Base-by-base conservation (phyloP, 306 rosid species). In the Amphicarpaea edgeworthii region DNA sequence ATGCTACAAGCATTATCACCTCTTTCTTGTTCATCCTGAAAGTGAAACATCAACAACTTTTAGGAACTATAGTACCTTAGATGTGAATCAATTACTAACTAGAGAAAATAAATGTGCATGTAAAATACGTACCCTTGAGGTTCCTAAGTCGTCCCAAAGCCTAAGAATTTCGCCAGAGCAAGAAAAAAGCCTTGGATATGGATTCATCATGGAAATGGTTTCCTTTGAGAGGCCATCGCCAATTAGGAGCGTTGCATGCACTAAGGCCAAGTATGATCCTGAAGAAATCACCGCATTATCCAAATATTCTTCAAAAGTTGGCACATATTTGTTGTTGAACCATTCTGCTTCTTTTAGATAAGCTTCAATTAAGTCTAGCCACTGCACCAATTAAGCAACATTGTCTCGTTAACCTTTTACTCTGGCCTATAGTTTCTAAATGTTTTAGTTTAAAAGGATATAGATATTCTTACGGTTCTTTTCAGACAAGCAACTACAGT, bases 101-200 rank as follows among this genome's bases (percentile, higher is more conserved):
- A 26, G 3, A 47, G 8, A 47, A 12, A 17, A 15, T 8, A 53
- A 3, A 47, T 2, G 19, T 47, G 54, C 16, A 47, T 14, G 6
- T 43, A 51, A 51, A 53, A 20, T 20, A 21, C 3, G 10, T 84
- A 82, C 84, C 67, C 20, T 72, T 61, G 89, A 85, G 19, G 89
- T 85, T 77, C 89, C 89, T 32, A 85, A 61, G 38, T 85, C 89
- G 2, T 85, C 86, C 89, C 86, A 85, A 16, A 82, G 65, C 14
- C 89, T 73, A 53, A 85, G 89, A 68, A 85, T 82, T 83, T 83
- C 65, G 5, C 86, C 86, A 7, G 83, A 43, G 30, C 82, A 80
- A 38, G 63, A 37, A 42, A 85, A 85, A 49, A 79, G 83, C 42
- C 83, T 82, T 11, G 89, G 86, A 76, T 85, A 67, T 62, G 76